phyloP scores from a whole-genome alignment of 1,284 basidiomycete species.

The Sanghuangporus weigelae region DNA sequence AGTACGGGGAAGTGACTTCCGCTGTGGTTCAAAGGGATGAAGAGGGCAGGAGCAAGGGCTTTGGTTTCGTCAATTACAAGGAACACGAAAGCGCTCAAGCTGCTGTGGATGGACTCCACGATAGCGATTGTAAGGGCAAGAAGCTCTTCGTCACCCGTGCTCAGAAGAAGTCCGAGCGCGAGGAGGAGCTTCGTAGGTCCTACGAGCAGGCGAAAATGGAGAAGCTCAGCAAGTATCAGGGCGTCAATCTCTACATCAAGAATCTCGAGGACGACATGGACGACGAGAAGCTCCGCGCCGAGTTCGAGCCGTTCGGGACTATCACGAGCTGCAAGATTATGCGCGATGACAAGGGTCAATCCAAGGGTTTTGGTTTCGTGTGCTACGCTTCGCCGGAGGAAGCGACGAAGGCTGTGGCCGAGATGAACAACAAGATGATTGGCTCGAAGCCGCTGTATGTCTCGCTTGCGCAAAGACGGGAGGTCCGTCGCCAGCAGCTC shows the following conservation, averaged over 20 bases:
- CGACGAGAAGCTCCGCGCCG: constrained; percentile 89
- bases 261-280: constrained; percentile 93
- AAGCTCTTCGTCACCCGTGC: constrained; percentile 96
- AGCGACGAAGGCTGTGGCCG: constrained; percentile 98
- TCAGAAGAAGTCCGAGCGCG: constrained; percentile 98
- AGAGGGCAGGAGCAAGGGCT: constrained; percentile 90
- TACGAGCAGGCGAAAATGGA: constrained; percentile 98
- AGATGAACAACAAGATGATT: constrained; percentile 99
- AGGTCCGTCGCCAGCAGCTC: constrained; percentile 96
- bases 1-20: constrained; percentile 87
- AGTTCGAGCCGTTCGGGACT: constrained; percentile 96
- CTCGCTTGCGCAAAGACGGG: constrained; percentile 96
- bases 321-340: constrained; percentile 99
- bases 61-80: constrained; percentile 98
- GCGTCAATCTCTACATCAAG: constrained; percentile 99
- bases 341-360: constrained; percentile 90
- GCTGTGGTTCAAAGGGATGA: constrained; percentile 81
- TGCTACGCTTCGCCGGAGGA: constrained; percentile 99
- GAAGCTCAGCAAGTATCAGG: constrained; percentile 97
- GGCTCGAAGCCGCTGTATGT: constrained; percentile 98
- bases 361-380: constrained; percentile 98
- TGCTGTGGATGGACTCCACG: constrained; percentile 90
- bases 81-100: constrained; percentile 87
- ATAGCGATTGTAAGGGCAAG: constrained; percentile 81
- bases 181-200: constrained; percentile 91